Conservation (phyloP, 208 protist genomes). For the Herpetomonas samuelpessoai region DNA sequence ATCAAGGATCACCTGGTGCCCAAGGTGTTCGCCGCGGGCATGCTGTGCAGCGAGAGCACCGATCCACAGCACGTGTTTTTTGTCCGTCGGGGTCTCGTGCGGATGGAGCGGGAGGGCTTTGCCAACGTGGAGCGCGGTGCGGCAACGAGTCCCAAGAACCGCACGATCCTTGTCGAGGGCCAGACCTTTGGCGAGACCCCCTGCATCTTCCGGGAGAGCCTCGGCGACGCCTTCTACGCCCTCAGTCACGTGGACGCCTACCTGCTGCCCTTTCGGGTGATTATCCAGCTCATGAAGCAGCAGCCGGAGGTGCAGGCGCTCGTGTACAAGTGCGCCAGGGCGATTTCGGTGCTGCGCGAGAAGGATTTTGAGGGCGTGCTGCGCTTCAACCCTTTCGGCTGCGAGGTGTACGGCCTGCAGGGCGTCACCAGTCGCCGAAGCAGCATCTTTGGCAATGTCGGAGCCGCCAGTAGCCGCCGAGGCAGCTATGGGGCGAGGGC, state of each 20-base stretch:
- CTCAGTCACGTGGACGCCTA: constrained; percentile 79
- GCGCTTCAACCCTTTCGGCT: constrained; percentile 32
- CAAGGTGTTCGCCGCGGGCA: constrained; percentile 57
- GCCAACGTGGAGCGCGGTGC: constrained; percentile 9
- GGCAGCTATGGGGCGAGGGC: not conserved
- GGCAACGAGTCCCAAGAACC: constrained; percentile 36
- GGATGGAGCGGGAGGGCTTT: constrained; percentile 42
- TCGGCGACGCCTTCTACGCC: constrained; percentile 51
- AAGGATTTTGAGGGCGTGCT: constrained; percentile 37
- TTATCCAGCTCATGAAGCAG: constrained; percentile 83
- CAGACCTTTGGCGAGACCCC: constrained; percentile 79
- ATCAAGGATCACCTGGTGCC: constrained; percentile 60
- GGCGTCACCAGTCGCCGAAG: constrained; percentile 17
- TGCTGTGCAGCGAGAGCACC: constrained; percentile 51
- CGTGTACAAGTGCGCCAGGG: constrained; percentile 50
- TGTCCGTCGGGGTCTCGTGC: constrained; percentile 68
- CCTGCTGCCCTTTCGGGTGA: constrained; percentile 63
- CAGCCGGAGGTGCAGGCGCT: constrained; percentile 44
- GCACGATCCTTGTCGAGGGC: constrained; percentile 62
- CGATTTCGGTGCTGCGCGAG: constrained; percentile 38
- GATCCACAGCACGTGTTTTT: constrained; percentile 69
- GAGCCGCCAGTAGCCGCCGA: not conserved
- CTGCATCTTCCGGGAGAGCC: constrained; percentile 68
- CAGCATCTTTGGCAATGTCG: not conserved
- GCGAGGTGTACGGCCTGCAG: constrained; percentile 14